These are phyloP conservation scores for Carpinus viminea DNA, from an alignment of 306 rosid species.

Conservation along the genomic window DNA sequence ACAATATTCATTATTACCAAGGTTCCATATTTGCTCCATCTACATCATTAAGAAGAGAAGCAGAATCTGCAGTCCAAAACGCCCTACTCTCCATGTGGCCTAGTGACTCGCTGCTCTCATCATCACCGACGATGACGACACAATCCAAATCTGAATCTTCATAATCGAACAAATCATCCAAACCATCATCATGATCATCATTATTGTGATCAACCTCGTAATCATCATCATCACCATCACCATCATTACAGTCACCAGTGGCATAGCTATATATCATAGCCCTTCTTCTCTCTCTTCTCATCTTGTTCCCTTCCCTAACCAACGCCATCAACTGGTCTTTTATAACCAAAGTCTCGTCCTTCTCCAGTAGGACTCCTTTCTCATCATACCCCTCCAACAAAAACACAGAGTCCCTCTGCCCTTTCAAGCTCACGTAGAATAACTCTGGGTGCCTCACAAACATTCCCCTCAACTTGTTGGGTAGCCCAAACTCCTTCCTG, in stretches of 20 bases:
- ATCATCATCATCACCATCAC: slow-evolving; percentile 14
- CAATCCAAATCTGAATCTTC: slow-evolving; percentile 50
- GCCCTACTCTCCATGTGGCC: slow-evolving; percentile 34
- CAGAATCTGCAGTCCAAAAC: slow-evolving; percentile 58
- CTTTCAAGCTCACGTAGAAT: slow-evolving; percentile 88
- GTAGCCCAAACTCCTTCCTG: slow-evolving; percentile 82
- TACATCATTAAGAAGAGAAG: slow-evolving; percentile 29
- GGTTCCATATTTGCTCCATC: slow-evolving; percentile 52
- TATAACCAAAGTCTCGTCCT: slow-evolving; percentile 51
- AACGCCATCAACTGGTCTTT: slow-evolving; percentile 64
- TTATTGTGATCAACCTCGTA: slow-evolving; percentile 34
- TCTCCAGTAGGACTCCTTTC: slow-evolving; percentile 70
- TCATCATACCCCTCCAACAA: slow-evolving; percentile 80
- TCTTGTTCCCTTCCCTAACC: slow-evolving; percentile 73
- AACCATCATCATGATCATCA: slow-evolving; percentile 65
- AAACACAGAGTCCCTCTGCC: slow-evolving; percentile 75
- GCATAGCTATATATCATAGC: slow-evolving; percentile 25
- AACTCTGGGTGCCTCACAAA: slow-evolving; percentile 83
- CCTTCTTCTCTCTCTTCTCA: slow-evolving; percentile 61
- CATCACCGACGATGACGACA: slow-evolving; percentile 26
- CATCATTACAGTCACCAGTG: slow-evolving; percentile 30
- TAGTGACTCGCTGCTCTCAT: slow-evolving; percentile 22
- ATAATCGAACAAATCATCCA: slow-evolving; percentile 60
- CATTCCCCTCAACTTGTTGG: slow-evolving; percentile 88
- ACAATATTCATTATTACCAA: slow-evolving; percentile 54